Percentiles rank a stretch among this genome's conserved stretches.
Conservation (phyloP, 2,329 filamentous ascomycete genomes). For the Hypoxylon rubiginosum region DNA sequence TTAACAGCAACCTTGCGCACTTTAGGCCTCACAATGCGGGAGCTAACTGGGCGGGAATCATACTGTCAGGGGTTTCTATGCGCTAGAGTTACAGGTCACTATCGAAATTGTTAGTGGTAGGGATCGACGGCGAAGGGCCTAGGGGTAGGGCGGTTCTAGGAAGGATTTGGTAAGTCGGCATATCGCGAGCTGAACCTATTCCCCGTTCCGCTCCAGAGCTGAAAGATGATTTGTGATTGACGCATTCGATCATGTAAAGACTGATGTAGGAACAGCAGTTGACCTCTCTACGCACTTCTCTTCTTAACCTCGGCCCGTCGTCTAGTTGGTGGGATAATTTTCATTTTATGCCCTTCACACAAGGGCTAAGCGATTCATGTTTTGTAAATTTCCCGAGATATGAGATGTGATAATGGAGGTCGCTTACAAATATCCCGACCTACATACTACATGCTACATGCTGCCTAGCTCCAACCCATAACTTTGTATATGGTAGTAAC, state of each 20-base stretch:
- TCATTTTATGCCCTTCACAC: not conserved
- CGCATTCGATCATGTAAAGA: not conserved
- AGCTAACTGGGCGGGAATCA: not conserved
- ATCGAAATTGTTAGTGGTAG: conserved; percentile 10
- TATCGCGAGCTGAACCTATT: conserved; percentile 8
- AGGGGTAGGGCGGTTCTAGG: conserved; percentile 2
- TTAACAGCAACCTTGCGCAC: not conserved
- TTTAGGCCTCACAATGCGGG: not conserved
- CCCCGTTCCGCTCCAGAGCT: conserved; percentile 23
- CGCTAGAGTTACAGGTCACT: not conserved
- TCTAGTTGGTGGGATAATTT: not conserved
- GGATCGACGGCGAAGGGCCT: conserved; percentile 20
- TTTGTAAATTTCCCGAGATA: not conserved
- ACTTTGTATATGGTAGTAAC: not conserved
- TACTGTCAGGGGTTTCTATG: not conserved
- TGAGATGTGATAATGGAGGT: not conserved
- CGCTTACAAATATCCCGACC: not conserved
- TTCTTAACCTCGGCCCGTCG: not conserved
- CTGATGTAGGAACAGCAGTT: not conserved
- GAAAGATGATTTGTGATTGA: not conserved
- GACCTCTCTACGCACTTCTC: not conserved
- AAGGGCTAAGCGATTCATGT: too few relatives aligned
- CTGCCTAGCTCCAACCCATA: not conserved
- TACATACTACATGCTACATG: too few relatives aligned
- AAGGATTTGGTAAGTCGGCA: conserved; percentile 9